A percentile compares a stretch with the other conserved stretches of the same genome.
These are phyloP conservation scores for Nitzschia palea DNA, from an alignment of 108 stramenopile genomes.

Conservation along the genomic window DNA sequence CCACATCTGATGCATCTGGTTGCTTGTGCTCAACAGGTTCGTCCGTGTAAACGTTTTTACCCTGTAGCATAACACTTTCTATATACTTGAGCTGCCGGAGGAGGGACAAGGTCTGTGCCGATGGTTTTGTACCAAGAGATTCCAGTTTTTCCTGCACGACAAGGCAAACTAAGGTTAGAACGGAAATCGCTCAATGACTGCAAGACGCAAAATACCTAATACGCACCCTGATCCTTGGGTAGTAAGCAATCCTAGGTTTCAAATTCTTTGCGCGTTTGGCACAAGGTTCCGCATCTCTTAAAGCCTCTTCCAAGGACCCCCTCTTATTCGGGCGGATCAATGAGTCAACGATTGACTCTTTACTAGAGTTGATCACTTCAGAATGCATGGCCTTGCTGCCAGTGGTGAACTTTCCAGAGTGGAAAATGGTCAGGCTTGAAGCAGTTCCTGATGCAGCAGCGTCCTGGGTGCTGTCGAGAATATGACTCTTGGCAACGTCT, in stretches of 20 bases:
- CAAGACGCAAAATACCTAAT: neutral
- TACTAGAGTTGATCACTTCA: slow-evolving; percentile 1
- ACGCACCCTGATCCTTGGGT: slow-evolving; percentile 66
- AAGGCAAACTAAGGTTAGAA: neutral
- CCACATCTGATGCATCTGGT: slow-evolving; percentile 63
- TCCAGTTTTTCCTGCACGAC: slow-evolving; percentile 61
- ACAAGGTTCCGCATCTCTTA: slow-evolving; percentile 35
- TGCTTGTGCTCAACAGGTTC: slow-evolving; percentile 22
- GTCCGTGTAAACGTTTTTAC: slow-evolving; percentile 51
- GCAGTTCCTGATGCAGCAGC: neutral
- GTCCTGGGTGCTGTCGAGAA: too few relatives aligned
- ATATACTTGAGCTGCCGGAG: slow-evolving; percentile 76
- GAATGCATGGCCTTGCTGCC: neutral
- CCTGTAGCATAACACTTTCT: slow-evolving; percentile 66
- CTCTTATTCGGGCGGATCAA: slow-evolving; percentile 45
- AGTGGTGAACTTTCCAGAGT: neutral
- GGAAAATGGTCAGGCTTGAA: neutral
- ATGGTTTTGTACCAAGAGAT: slow-evolving; percentile 49
- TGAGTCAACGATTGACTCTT: slow-evolving; percentile 26
- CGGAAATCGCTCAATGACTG: neutral
- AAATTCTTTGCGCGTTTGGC: slow-evolving; percentile 68
- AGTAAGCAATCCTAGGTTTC: slow-evolving; percentile 72
- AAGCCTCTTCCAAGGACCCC: slow-evolving; percentile 43
- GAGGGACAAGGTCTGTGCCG: slow-evolving; percentile 59
- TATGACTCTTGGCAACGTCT: neutral